These are phyloP conservation scores for Trapa bicornis DNA, from an alignment of 345 rosid species.

Conservation along the genomic window DNA sequence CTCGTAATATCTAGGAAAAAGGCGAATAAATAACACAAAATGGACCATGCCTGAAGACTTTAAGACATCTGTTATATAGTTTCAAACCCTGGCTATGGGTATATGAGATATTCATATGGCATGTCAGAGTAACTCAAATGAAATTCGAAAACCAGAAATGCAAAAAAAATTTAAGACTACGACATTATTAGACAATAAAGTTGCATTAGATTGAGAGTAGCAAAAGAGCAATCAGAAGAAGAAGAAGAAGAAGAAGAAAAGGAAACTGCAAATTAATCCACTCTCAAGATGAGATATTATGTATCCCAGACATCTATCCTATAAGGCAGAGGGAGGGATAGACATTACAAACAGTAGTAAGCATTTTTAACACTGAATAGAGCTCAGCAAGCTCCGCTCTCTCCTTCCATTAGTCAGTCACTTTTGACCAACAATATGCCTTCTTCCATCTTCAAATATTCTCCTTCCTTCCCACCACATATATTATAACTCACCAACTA, in stretches of 20 bases:
- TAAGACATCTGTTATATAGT: too few species aligned
- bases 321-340: neutral
- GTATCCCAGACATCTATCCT: neutral
- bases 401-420: neutral
- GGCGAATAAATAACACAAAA: too few species aligned
- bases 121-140: too few species aligned
- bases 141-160: too few species aligned
- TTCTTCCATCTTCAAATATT: neutral
- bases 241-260: neutral
- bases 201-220: too few species aligned
- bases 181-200: too few species aligned
- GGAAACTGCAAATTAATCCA: neutral
- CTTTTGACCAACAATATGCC: neutral
- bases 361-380: neutral
- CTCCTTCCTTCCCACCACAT: neutral
- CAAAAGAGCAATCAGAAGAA: neutral
- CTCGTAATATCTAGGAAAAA: too few species aligned
- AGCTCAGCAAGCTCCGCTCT: neutral
- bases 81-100: too few species aligned
- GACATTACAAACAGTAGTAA: too few species aligned
- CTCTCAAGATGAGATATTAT: neutral
- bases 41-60: too few species aligned
- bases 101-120: too few species aligned
- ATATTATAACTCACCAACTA: neutral
- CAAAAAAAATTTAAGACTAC: neutral